Base-by-base conservation (phyloP, 306 rosid genomes). In the Lotus japonicus region DNA sequence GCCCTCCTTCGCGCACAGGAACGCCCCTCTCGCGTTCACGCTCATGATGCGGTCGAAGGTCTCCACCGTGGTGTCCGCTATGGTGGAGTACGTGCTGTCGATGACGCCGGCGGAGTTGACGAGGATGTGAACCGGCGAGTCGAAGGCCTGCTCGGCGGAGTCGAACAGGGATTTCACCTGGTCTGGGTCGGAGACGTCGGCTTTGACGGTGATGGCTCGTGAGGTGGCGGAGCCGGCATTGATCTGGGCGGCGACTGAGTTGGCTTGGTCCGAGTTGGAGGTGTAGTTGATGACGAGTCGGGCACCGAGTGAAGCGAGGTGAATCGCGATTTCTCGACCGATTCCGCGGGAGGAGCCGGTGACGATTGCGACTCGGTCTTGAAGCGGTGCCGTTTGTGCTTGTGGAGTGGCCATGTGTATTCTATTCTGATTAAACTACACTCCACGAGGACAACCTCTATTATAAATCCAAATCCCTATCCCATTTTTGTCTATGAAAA, bases 261-360 rank as follows among this genome's bases (percentile, higher is more conserved):
- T 72, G 0, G 91, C 91, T 43, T 31, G 79, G 46, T 77, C 49
- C 1, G 84, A 76, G 70, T 81, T 73, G 68, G 91, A 86, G 52
- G 71, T 48, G 77, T 79, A 81, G 65, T 79, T 83, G 71, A 86
- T 2, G n/a, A 86, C 83, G 44, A 86, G 4, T 23, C 71, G 64
- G 11, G 87, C 90, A 1, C 87, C 90, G 44, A 85, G 85, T 10
- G 79, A 70, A 4, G 74, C 82, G 0, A 85, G 50, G 68, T 83
- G 87, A 41, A 80, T 64, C 0, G 88, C 91, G 7, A 83, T 76
- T 63, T 70, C 86, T 51, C 70, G 64, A 6, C 91, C 91, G 17
- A 83, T 83, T 35, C 90, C 90, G 16, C 88, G 82, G 4, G 91
- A 83, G 0, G 84, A 74, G n/a, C 90, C 87, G 4, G 90, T 83